Conservation (phyloP, 768 basidiomycete species). For the Russula ochroleuca region DNA sequence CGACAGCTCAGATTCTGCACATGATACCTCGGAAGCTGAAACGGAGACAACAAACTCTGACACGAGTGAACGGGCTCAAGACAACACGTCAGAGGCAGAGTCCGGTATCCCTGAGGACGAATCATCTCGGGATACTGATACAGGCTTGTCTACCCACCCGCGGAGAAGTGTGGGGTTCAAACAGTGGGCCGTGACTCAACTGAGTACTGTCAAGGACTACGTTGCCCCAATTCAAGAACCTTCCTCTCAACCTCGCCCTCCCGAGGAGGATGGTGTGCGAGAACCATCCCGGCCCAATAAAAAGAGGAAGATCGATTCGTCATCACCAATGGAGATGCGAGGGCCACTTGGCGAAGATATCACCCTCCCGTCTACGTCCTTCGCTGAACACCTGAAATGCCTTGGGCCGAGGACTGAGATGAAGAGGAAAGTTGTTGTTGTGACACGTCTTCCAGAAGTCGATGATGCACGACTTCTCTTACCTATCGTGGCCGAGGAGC, state of each 20-base stretch:
- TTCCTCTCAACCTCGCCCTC: neutral
- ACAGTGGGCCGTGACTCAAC: constrained; percentile 82
- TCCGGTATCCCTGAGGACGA: constrained; percentile 29
- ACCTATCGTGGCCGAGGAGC: constrained; percentile 91
- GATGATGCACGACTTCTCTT: constrained; percentile 73
- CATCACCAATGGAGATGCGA: constrained; percentile 45
- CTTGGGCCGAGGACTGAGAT: constrained; percentile 21
- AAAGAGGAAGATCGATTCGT: constrained; percentile 44
- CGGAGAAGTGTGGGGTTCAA: constrained; percentile 64
- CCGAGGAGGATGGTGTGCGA: neutral
- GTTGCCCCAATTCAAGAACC: constrained; percentile 30
- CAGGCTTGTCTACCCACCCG: constrained; percentile 32
- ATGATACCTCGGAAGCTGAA: constrained; percentile 39
- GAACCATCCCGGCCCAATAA: constrained; percentile 35
- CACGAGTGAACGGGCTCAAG: constrained; percentile 21
- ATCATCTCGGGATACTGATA: constrained; percentile 28
- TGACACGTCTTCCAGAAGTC: constrained; percentile 65
- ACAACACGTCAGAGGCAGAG: constrained; percentile 14
- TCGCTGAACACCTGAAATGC: constrained; percentile 48
- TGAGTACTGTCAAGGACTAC: constrained; percentile 48
- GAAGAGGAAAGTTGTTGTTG: constrained; percentile 42
- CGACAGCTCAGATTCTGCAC: constrained; percentile 75
- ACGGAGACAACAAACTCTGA: constrained; percentile 30
- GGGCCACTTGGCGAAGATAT: constrained; percentile 80
- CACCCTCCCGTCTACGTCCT: constrained; percentile 59